phyloP scores from a whole-genome alignment of 257 asterid species.

The Rauvolfia tetraphylla region DNA sequence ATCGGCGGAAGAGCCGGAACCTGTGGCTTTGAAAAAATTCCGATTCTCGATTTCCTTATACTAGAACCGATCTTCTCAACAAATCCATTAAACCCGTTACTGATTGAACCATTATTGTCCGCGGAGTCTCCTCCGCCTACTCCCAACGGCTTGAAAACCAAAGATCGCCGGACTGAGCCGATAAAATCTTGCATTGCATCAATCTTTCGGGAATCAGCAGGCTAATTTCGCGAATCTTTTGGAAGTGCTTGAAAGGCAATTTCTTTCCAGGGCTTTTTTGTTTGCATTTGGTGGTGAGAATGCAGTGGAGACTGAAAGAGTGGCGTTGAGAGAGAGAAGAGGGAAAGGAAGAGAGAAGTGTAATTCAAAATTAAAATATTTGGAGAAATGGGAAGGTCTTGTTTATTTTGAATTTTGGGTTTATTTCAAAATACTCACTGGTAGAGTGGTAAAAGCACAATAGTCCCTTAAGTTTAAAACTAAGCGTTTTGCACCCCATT shows the following conservation, averaged over 20 bases:
- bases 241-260: neutral
- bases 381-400: conserved; percentile 13
- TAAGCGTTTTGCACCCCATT: no score
- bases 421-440: no score
- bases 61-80: conserved; percentile 94
- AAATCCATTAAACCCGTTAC: conserved; percentile 64
- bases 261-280: conserved; percentile 28
- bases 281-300: conserved; percentile 33
- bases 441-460: no score
- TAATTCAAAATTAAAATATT: conserved; percentile 46
- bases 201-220: neutral
- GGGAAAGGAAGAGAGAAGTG: conserved; percentile 25
- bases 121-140: conserved; percentile 42
- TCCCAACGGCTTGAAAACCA: conserved; percentile 73
- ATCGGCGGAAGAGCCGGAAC: conserved; percentile 54
- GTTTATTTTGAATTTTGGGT: conserved; percentile 10
- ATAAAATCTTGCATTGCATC: conserved; percentile 79
- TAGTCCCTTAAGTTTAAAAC: no score
- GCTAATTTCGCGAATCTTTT: neutral
- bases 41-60: conserved; percentile 86
- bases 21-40: conserved; percentile 63
- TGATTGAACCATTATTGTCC: conserved; percentile 20
- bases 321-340: conserved; percentile 36
- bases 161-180: conserved; percentile 93
- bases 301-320: conserved; percentile 22